Base-by-base conservation (phyloP, 2,329 filamentous ascomycete genomes). In the Ceratocystis destructans region DNA sequence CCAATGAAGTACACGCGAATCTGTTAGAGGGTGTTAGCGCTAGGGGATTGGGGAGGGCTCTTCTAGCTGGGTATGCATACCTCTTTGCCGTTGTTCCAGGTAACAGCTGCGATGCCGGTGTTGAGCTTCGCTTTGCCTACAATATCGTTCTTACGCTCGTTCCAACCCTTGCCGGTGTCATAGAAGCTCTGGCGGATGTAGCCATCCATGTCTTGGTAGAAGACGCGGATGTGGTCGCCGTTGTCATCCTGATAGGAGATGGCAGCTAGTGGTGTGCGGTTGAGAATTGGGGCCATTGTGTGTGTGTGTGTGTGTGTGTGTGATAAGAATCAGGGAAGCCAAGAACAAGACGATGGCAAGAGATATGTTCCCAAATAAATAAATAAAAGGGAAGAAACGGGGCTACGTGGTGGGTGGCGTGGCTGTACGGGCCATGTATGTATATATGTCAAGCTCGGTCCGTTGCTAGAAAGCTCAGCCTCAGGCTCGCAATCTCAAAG, bases 71-170 rank as follows among this genome's bases (percentile, higher is more conserved):
- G 46, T 15, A 3, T 5, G 22, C 20, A 28, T 44, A 68, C 66
- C 61, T 68, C 66, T 28, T 68, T 68, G 37, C 66, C 66, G 59
- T 68, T 68, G 64, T 68, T 68, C 66, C 66, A 68, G 22, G 66
- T 68, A n/a, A 68, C 66, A 3, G 66, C 66, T 3, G 66, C 66
- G 44, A 68, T 68, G 64, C 64, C 64, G 5, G 66, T 68, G 61
- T 68, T 68, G 7, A 68, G 59, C 50, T 68, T 68, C 3, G 66
- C 66, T 64, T 68, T 62, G 63, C 66, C 66, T 28, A 68, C 61
- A 20, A 61, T 61, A 17, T 68, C 59, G 37, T 68, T 64, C 33
- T 50, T 68, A n/a, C 63, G 61, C 41, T 68, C 66, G 28, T 68
- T 68, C 66, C 66, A 68, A 64, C 66, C 66, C 61, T 68, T 68